Evolutionary conservation across 2,329 filamentous ascomycete species (phyloP).

Genomic region (Parastagonospora nodorum): DNA sequence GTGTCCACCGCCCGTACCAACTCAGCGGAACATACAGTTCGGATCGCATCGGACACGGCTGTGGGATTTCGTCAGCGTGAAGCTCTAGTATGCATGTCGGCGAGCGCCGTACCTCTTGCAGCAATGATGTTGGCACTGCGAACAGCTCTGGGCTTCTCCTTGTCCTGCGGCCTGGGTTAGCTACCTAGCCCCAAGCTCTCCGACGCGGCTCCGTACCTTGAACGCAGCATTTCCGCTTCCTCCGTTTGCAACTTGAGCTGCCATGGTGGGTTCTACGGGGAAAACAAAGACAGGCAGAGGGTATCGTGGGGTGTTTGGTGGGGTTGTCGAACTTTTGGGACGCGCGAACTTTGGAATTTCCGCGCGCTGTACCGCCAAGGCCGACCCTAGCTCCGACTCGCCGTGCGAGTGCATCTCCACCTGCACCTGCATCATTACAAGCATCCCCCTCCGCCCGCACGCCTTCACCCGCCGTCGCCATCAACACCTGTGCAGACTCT

Average conservation of each 20-base stretch:
- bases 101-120: constrained; percentile 73
- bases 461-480: constrained; percentile 25
- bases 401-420: background rate
- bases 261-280: constrained; percentile 32
- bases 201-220: constrained; percentile 55
- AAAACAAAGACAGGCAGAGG: constrained; percentile 18
- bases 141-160: constrained; percentile 98
- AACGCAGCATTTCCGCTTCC: constrained; percentile 67
- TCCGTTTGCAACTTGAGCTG: constrained; percentile 37
- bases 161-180: constrained; percentile 63
- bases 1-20: constrained; percentile 22
- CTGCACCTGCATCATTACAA: constrained; percentile 1
- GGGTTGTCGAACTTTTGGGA: constrained; percentile 24
- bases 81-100: constrained; percentile 19
- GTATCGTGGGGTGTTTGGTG: constrained; percentile 25
- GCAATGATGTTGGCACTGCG: constrained; percentile 96
- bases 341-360: constrained; percentile 25
- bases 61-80: constrained; percentile 26
- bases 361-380: constrained; percentile 25
- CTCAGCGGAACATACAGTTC: constrained; percentile 64
- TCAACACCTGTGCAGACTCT: constrained; percentile 27
- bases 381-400: constrained; percentile 11
- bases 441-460: constrained; percentile 5
- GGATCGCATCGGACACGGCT: constrained; percentile 97
- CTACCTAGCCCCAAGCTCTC: constrained; percentile 28